These are phyloP conservation scores for Solanum gracilifrons DNA, from an alignment of 257 asterid genomes.

Conservation along the genomic window DNA sequence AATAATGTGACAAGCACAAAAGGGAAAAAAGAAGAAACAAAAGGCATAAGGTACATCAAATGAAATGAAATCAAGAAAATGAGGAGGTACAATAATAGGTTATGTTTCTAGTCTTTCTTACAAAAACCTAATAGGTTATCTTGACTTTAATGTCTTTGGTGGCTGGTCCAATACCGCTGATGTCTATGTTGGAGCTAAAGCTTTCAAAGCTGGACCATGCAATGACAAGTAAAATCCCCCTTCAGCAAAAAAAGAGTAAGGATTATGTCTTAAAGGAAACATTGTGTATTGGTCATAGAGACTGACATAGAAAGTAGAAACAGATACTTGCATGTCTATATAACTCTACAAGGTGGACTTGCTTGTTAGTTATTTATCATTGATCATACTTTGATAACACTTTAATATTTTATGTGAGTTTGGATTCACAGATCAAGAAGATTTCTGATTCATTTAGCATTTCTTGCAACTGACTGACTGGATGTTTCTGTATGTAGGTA, in stretches of 20 bases:
- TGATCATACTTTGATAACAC: background rate
- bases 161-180: background rate
- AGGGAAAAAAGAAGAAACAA: background rate
- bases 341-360: background rate
- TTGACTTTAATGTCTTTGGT: background rate
- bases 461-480: background rate
- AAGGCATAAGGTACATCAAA: background rate
- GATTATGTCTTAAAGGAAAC: background rate
- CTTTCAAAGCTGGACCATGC: background rate
- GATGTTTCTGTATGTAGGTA: constrained; percentile 30
- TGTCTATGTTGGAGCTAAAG: background rate
- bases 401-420: background rate
- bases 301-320: background rate
- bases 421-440: background rate
- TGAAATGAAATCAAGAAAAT: background rate
- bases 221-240: background rate
- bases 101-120: background rate
- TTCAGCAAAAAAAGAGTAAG: background rate
- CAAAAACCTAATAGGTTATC: background rate
- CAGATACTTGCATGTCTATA: background rate
- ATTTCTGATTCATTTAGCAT: background rate
- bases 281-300: background rate
- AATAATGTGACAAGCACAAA: background rate
- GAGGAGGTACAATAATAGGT: background rate
- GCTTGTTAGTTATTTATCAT: background rate